phyloP scores from a whole-genome alignment of 2,329 filamentous ascomycete genomes.

The Tolypocladium cylindrosporum region DNA sequence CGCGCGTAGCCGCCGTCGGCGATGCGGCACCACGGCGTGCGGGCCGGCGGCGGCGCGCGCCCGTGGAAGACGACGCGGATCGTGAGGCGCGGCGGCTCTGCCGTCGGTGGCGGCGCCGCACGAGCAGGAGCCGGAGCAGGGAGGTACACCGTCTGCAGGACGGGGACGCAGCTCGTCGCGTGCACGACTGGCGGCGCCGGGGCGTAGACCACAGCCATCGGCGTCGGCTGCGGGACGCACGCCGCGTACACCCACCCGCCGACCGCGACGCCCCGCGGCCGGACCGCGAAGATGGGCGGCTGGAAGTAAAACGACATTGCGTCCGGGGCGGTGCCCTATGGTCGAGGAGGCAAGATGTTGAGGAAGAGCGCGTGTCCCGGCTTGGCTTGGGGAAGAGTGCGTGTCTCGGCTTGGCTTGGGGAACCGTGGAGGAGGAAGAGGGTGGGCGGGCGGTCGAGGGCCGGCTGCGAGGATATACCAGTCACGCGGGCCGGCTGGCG shows the following conservation, averaged over 20 bases:
- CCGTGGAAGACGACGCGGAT: constrained; percentile 5
- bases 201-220: not conserved
- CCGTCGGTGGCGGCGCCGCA: not conserved
- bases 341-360: too few relatives aligned
- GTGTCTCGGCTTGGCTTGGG: not conserved
- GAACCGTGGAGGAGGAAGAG: not conserved
- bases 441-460: not conserved
- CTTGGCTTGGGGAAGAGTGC: not conserved
- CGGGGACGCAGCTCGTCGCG: not conserved
- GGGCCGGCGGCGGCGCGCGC: not conserved
- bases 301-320: constrained; percentile 16
- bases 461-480: not conserved
- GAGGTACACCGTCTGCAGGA: not conserved
- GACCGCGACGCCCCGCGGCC: not conserved
- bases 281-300: constrained; percentile 12
- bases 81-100: not conserved
- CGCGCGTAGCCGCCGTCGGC: not conserved
- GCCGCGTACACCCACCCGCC: not conserved
- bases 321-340: not conserved
- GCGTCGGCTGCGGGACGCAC: not conserved
- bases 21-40: not conserved
- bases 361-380: not conserved
- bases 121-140: not conserved
- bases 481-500: not conserved
- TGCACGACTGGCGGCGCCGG: not conserved